These are phyloP conservation scores for Chlorella ohadii DNA, from an alignment of 139 green algal genomes.

Conservation along the genomic window DNA sequence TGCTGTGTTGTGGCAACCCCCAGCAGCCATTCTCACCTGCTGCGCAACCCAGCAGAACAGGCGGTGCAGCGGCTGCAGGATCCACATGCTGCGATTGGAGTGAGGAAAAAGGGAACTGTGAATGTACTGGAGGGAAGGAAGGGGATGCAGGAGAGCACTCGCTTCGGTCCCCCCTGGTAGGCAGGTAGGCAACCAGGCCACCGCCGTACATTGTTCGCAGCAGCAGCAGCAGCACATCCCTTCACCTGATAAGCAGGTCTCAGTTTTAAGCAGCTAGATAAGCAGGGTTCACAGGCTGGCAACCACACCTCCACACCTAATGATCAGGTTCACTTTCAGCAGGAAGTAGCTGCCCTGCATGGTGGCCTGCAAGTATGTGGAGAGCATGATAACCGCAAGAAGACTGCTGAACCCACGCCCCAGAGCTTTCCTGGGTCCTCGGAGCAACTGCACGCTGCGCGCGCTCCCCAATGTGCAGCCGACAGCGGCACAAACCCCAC, in stretches of 20 bases:
- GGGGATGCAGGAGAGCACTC: too few relatives aligned
- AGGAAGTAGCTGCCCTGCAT: constrained; percentile 67
- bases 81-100: constrained; percentile 4
- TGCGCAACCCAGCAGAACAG: constrained; percentile 26
- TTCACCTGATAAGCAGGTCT: too few relatives aligned
- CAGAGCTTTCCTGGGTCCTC: too few relatives aligned
- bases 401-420: not conserved
- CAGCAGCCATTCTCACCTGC: not conserved
- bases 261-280: too few relatives aligned
- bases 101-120: constrained; percentile 2
- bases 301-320: constrained; percentile 21
- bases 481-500: not conserved
- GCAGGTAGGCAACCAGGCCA: too few relatives aligned
- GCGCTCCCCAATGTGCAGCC: too few relatives aligned
- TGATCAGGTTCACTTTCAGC: constrained; percentile 84
- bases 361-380: not conserved
- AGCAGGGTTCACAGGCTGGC: too few relatives aligned
- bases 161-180: too few relatives aligned
- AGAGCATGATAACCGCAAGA: too few relatives aligned
- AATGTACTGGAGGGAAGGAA: constrained; percentile 14
- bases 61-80: constrained; percentile 50
- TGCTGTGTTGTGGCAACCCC: too few relatives aligned
- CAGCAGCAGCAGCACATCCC: not conserved
- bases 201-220: too few relatives aligned
- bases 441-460: too few relatives aligned